These are phyloP conservation scores for Amylostereum chailletii DNA, from an alignment of 1,284 basidiomycete genomes.

Conservation along the genomic window DNA sequence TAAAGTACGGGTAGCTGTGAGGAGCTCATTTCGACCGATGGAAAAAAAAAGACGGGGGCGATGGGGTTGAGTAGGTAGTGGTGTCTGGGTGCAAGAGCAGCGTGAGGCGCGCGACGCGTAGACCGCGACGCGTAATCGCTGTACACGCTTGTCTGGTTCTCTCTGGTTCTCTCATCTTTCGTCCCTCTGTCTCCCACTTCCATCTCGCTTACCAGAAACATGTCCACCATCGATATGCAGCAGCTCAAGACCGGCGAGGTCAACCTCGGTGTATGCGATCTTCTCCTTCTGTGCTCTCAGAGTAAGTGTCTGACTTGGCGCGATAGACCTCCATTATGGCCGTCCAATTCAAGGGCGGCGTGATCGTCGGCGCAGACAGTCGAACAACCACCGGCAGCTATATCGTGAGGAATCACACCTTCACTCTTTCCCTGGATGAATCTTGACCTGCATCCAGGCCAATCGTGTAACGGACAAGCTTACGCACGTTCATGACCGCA, in stretches of 20 bases:
- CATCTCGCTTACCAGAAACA: constrained; percentile 22
- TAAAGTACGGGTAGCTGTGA: constrained; percentile 53
- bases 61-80: constrained; percentile 7
- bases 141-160: too few species aligned
- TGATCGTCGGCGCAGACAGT: constrained; percentile 95
- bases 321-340: constrained; percentile 97
- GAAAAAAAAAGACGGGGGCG: not conserved
- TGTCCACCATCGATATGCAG: constrained; percentile 68
- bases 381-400: constrained; percentile 96
- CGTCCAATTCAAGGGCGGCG: constrained; percentile 91
- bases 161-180: constrained; percentile 7
- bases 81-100: constrained; percentile 5
- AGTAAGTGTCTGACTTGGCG: not conserved
- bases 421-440: not conserved
- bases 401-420: constrained; percentile 55
- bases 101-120: constrained; percentile 49
- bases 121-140: constrained; percentile 19
- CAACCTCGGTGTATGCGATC: constrained; percentile 78
- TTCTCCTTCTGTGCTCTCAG: not conserved
- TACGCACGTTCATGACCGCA: constrained; percentile 93
- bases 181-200: constrained; percentile 16
- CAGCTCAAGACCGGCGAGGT: constrained; percentile 88
- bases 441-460: constrained; percentile 40
- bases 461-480: constrained; percentile 99
- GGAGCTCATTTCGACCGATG: constrained; percentile 33